Conservation (phyloP, 345 rosid species). For the Geranium rotundifolium region DNA sequence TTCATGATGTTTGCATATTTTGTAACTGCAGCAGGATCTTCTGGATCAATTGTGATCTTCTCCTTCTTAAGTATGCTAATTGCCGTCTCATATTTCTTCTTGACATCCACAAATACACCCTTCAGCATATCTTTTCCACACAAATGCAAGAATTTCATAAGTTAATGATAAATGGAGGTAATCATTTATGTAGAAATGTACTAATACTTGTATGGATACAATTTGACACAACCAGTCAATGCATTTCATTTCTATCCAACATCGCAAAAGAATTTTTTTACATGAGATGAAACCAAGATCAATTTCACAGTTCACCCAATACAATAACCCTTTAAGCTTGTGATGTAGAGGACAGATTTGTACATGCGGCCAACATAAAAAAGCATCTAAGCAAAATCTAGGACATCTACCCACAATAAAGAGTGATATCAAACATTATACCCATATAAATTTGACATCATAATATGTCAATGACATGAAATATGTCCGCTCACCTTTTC, state of each 20-base stretch:
- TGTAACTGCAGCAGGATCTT: constrained; percentile 76
- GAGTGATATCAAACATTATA: too few species aligned
- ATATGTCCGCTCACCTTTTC: background rate
- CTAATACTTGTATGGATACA: background rate
- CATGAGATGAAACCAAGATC: too few species aligned
- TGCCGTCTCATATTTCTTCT: constrained; percentile 75
- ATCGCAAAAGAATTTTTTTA: too few species aligned
- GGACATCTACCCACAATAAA: too few species aligned
- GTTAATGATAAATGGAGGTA: background rate
- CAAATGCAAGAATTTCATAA: constrained; percentile 10
- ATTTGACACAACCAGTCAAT: background rate
- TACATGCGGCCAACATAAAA: too few species aligned
- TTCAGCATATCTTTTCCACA: constrained; percentile 69
- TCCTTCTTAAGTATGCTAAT: constrained; percentile 72
- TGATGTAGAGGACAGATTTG: too few species aligned
- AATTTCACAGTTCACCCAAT: too few species aligned
- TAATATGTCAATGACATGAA: too few species aligned
- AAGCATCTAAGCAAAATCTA: too few species aligned
- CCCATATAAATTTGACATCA: too few species aligned
- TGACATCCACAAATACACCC: constrained; percentile 75
- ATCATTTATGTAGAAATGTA: background rate
- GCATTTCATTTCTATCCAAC: too few species aligned
- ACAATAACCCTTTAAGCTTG: too few species aligned
- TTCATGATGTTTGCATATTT: constrained; percentile 84
- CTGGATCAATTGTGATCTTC: constrained; percentile 82